phyloP scores from a whole-genome alignment of 1,139 yeast species.

The Kodamaea sp. region DNA sequence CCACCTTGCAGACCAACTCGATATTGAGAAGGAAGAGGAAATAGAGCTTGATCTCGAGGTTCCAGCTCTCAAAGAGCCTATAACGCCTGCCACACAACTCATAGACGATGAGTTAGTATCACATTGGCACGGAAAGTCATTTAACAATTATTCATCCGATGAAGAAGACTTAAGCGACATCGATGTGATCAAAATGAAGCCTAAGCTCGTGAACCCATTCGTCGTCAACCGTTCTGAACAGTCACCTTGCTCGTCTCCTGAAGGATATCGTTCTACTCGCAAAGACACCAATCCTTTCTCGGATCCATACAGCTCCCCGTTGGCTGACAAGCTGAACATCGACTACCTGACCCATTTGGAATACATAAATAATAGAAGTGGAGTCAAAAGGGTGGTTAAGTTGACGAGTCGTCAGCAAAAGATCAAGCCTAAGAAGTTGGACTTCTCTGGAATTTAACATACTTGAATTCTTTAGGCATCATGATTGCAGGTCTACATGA shows the following conservation, averaged over 20 bases:
- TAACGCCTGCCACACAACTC: slow-evolving; percentile 39
- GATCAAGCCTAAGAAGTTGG: slow-evolving; percentile 44
- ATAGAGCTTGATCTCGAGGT: slow-evolving; percentile 7
- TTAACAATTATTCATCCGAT: slow-evolving; percentile 28
- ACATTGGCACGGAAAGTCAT: slow-evolving; percentile 42
- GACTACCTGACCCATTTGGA: slow-evolving; percentile 44
- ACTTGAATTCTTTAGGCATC: too few relatives aligned
- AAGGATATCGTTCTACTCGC: neutral
- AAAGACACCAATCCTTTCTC: slow-evolving; percentile 9
- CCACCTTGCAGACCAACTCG: slow-evolving; percentile 8
- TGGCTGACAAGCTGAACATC: slow-evolving; percentile 12
- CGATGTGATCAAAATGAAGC: slow-evolving; percentile 7
- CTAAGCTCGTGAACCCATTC: slow-evolving; percentile 15
- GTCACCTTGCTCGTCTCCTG: neutral
- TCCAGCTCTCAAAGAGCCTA: slow-evolving; percentile 9
- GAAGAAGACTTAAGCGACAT: slow-evolving; percentile 27
- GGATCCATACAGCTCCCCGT: slow-evolving; percentile 9
- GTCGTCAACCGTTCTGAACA: slow-evolving; percentile 5
- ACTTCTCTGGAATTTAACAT: too few relatives aligned
- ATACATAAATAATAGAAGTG: slow-evolving; percentile 39
- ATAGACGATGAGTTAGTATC: slow-evolving; percentile 35
- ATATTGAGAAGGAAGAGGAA: slow-evolving; percentile 19
- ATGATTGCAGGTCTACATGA: slow-evolving; percentile 11
- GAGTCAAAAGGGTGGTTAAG: slow-evolving; percentile 35
- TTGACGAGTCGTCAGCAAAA: slow-evolving; percentile 36